A percentile compares a stretch with the other conserved stretches of the same genome.
These are phyloP conservation scores for Diaporthe ilicicola DNA, from an alignment of 2,329 filamentous ascomycete genomes.

Conservation along the genomic window DNA sequence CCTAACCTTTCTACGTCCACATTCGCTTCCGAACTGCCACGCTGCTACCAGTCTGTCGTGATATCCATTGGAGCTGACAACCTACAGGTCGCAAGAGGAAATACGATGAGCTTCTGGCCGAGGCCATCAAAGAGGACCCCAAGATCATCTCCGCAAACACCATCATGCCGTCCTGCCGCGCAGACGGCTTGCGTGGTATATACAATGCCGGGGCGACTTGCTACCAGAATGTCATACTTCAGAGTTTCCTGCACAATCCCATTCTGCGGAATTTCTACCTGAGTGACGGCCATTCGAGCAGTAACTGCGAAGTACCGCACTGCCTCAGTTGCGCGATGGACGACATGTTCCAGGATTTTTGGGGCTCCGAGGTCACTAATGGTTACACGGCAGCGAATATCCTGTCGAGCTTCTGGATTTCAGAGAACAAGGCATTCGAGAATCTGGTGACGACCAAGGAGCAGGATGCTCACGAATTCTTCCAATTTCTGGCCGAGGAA, in stretches of 20 bases:
- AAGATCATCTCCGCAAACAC: conserved; percentile 82
- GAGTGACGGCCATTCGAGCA: conserved; percentile 84
- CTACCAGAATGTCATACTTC: conserved; percentile 96
- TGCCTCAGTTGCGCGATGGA: conserved; percentile 77
- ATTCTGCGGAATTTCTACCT: conserved; percentile 92
- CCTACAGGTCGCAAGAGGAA: conserved; percentile 74
- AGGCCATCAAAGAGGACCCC: conserved; percentile 74
- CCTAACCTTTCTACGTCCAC: not conserved
- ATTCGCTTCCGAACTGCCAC: not conserved
- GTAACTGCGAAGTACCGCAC: conserved; percentile 71
- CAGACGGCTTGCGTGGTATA: conserved; percentile 87
- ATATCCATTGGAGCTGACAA: conserved; percentile 25
- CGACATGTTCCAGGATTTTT: conserved; percentile 78
- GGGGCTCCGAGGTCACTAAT: conserved; percentile 79
- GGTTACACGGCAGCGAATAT: conserved; percentile 92
- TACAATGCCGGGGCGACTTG: conserved; percentile 99
- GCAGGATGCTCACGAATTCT: conserved; percentile 97
- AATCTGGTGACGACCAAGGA: conserved; percentile 90
- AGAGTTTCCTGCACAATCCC: conserved; percentile 93
- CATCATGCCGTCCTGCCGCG: conserved; percentile 80
- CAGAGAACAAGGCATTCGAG: conserved; percentile 75
- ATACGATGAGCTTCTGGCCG: conserved; percentile 74
- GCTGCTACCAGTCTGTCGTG: not conserved
- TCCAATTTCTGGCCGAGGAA: conserved; percentile 93
- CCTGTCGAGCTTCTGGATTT: conserved; percentile 89